Conservation (phyloP, 768 basidiomycete species). For the Sporobolomyces phaffii region DNA sequence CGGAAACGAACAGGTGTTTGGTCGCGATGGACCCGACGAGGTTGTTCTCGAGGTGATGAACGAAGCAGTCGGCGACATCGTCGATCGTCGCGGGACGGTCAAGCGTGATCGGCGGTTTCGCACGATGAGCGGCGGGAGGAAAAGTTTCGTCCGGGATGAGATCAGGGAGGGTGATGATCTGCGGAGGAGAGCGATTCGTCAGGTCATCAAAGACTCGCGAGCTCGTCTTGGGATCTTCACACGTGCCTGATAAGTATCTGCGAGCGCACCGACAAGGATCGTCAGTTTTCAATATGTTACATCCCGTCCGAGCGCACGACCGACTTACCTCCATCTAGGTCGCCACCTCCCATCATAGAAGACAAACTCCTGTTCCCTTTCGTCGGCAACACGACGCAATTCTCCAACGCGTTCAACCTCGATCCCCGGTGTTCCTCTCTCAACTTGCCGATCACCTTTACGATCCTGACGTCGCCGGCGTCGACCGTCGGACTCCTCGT, state of each 20-base stretch:
- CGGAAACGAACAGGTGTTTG: constrained; percentile 15
- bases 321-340: constrained; percentile 20
- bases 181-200: too few species aligned
- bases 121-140: not conserved
- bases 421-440: too few species aligned
- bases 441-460: constrained; percentile 5
- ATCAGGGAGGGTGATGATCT: constrained; percentile 14
- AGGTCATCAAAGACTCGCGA: too few species aligned
- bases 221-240: not conserved
- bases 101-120: not conserved
- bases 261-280: not conserved
- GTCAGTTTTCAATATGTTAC: too few species aligned
- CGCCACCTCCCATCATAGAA: constrained; percentile 31
- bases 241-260: not conserved
- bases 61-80: constrained; percentile 14
- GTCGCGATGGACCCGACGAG: constrained; percentile 9
- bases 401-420: constrained; percentile 1
- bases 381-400: constrained; percentile 34
- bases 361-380: constrained; percentile 1
- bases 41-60: constrained; percentile 6
- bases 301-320: not conserved
- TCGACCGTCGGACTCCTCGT: constrained; percentile 69
- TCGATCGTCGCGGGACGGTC: not conserved
- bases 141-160: not conserved
- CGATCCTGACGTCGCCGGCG: constrained; percentile 67